phyloP scores from a whole-genome alignment of 768 basidiomycete species.

The Lepiota subincarnata region DNA sequence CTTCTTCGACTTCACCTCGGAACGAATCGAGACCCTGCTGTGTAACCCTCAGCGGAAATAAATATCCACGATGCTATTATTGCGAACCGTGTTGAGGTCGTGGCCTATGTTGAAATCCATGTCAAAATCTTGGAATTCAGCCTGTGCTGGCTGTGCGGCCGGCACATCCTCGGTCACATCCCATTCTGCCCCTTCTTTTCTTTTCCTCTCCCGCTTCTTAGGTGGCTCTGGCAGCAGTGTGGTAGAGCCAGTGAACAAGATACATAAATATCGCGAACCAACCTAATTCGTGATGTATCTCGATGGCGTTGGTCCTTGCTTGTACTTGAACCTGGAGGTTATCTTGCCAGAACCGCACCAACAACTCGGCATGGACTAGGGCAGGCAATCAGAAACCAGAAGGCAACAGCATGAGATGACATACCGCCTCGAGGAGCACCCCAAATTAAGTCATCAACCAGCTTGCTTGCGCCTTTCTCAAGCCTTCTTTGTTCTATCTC shows the following conservation, averaged over 20 bases:
- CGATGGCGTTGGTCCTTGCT: conserved; percentile 45
- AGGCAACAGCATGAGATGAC: conserved; percentile 15
- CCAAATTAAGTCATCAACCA: conserved; percentile 65
- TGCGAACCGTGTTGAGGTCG: conserved; percentile 2
- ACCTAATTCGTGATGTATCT: conserved; percentile 19
- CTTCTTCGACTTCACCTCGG: not conserved
- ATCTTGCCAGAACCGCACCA: conserved; percentile 72
- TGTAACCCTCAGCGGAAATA: not conserved
- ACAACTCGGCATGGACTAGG: conserved; percentile 25
- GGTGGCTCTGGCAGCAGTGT: not conserved
- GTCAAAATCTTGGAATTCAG: not conserved
- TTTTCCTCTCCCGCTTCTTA: not conserved
- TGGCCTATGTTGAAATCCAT: not conserved
- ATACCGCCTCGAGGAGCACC: conserved; percentile 61
- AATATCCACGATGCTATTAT: not conserved
- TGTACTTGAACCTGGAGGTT: conserved; percentile 70
- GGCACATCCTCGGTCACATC: not conserved
- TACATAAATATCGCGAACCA: not conserved
- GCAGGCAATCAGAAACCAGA: not conserved
- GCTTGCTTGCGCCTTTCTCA: conserved; percentile 49
- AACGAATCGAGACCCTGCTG: not conserved
- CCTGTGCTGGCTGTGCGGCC: not conserved
- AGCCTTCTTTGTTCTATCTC: conserved; percentile 47
- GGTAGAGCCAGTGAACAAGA: not conserved
- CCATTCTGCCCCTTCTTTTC: not conserved